Evolutionary conservation across 2,329 filamentous ascomycete species (phyloP).

Genomic region (Trichoderma arundinaceum): DNA sequence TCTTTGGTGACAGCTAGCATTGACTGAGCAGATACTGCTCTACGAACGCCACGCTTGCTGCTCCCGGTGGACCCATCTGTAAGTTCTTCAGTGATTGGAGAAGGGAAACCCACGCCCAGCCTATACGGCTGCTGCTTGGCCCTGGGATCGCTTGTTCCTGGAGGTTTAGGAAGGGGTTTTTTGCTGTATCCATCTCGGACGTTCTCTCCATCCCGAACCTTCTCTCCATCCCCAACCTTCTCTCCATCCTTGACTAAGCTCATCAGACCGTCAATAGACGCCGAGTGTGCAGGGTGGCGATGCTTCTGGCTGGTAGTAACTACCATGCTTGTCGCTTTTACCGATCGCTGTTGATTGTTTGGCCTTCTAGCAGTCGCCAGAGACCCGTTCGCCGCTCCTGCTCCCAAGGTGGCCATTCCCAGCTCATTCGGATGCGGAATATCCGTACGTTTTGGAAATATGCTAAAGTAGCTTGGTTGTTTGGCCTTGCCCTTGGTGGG

Average conservation of each 20-base stretch:
- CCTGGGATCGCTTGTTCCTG: neutral
- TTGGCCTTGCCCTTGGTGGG: conserved; percentile 33
- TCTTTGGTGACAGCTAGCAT: conserved; percentile 30
- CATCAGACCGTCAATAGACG: conserved; percentile 38
- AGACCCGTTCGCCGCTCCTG: neutral
- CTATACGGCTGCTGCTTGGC: conserved; percentile 6
- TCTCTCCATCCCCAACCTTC: neutral
- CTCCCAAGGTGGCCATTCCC: neutral
- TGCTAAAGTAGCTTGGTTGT: conserved; percentile 36
- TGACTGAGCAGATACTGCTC: conserved; percentile 35
- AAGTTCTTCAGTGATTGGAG: conserved; percentile 27
- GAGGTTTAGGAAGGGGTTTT: conserved; percentile 24
- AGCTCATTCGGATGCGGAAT: conserved; percentile 24
- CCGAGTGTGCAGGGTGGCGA: conserved; percentile 27
- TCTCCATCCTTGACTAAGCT: conserved; percentile 27
- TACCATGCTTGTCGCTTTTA: conserved; percentile 39
- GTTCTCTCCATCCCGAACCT: conserved; percentile 7
- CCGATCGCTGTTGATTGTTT: neutral
- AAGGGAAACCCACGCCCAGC: neutral
- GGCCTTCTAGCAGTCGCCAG: neutral
- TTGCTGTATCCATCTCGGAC: conserved; percentile 17
- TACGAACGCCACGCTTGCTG: conserved; percentile 4
- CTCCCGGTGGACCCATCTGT: conserved; percentile 3
- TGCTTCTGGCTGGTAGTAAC: conserved; percentile 26
- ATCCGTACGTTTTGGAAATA: conserved; percentile 38